Base-by-base conservation (phyloP, 129 eudicot species). In the Solidago caesia region DNA sequence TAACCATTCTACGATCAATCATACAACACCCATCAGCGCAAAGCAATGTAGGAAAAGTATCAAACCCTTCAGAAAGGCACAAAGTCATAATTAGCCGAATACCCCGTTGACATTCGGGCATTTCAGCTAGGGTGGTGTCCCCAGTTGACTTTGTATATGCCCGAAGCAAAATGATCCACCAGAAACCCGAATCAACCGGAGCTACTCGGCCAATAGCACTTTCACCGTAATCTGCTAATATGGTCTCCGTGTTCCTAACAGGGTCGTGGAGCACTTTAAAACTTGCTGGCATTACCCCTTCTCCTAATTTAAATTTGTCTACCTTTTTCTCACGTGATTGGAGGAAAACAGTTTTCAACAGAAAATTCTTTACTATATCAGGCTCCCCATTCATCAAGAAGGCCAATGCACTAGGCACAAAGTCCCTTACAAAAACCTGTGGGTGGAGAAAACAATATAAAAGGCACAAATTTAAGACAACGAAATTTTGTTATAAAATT, bases 281-380 rank as follows among this genome's bases (percentile, higher is more conserved):
- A 85, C 99, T 94, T 42, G 97, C 99, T 2, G 99, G 99, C 97
- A 94, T 88, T 47, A 94, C 99, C 53, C 99, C 99, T 65, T 89
- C 97, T 5, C 97, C 99, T 79, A 94, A 76, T 75, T 89, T 88
- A 82, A 94, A 94, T 15, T 85, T 83, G 72, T 94, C 99, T 5
- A 94, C 91, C 81, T 82, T 94, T 21, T 94, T 94, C 73, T 94
- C 99, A 74, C 99, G 88, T 9, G 99, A 91, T 68, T 94, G 99
- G 52, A 94, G 92, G 44, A 94, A 85, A 11, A 91, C 86, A 8
- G 99, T 89, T 80, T 88, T 94, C 51, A 88, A 71, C 10, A 94
- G 83, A 80, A 94, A 94, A 39, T 94, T 91, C 73, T 89, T 94
- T 11, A 91, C 99, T 61, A 94, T 87, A 48, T 88, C 97, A 3